Evolutionary conservation across 2,329 filamentous ascomycete species (phyloP).

Genomic region (Diaporthe sp.): DNA sequence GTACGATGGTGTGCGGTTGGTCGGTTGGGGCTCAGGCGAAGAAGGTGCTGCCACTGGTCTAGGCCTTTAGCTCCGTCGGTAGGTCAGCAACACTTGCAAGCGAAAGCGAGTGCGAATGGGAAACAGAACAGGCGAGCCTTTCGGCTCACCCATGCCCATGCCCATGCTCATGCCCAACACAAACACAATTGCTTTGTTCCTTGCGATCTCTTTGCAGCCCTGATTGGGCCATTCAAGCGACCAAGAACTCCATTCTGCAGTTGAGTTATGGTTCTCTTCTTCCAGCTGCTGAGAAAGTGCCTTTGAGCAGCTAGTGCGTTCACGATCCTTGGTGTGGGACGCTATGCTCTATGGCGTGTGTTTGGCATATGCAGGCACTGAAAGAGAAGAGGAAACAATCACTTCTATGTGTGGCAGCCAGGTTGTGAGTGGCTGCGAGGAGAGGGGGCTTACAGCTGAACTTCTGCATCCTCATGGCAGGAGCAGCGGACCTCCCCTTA

Average conservation of each 20-base stretch:
- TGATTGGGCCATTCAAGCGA: background rate
- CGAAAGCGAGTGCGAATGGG: constrained; percentile 16
- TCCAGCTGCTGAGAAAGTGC: background rate
- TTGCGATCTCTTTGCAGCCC: background rate
- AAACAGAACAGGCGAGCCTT: background rate
- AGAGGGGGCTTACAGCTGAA: background rate
- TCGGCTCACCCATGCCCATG: background rate
- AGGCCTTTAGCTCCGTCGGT: background rate
- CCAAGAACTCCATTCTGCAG: background rate
- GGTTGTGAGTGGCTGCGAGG: background rate
- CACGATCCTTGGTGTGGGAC: background rate
- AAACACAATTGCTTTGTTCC: background rate
- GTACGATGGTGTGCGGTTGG: background rate
- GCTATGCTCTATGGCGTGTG: background rate
- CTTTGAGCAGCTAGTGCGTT: background rate
- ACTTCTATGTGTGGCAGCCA: background rate
- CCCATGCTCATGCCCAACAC: background rate
- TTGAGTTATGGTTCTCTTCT: background rate
- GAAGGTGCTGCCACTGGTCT: background rate
- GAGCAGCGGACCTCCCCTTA: background rate
- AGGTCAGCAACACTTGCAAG: background rate
- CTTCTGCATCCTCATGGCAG: background rate
- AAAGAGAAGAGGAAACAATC: background rate
- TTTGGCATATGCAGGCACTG: background rate
- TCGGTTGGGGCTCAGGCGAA: background rate